These are phyloP conservation scores for Fusarium concolor DNA, from an alignment of 2,329 filamentous ascomycete genomes.

Conservation along the genomic window DNA sequence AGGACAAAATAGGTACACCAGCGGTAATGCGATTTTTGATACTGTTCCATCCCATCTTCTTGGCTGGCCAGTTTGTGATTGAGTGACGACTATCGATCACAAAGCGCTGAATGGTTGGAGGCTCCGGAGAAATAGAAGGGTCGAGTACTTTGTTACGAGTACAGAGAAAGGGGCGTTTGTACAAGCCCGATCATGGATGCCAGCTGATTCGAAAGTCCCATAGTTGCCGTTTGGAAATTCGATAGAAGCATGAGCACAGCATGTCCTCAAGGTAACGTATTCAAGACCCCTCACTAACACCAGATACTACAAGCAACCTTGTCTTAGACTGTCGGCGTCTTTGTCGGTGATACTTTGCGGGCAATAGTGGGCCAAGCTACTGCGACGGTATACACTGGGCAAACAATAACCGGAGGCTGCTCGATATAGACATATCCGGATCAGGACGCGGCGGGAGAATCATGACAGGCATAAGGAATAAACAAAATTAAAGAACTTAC, in stretches of 20 bases:
- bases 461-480: slow-evolving; percentile 24
- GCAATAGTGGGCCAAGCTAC: slow-evolving; percentile 48
- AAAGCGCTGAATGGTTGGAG: slow-evolving; percentile 4
- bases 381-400: slow-evolving; percentile 19
- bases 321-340: slow-evolving; percentile 53
- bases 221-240: neutral
- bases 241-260: slow-evolving; percentile 15
- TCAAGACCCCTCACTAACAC: slow-evolving; percentile 37
- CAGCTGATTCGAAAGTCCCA: slow-evolving; percentile 2
- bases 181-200: slow-evolving; percentile 9
- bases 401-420: slow-evolving; percentile 19
- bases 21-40: slow-evolving; percentile 53
- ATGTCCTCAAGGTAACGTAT: slow-evolving; percentile 9
- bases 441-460: slow-evolving; percentile 11
- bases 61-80: slow-evolving; percentile 5
- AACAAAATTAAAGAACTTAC: slow-evolving; percentile 59
- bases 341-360: slow-evolving; percentile 54
- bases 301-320: slow-evolving; percentile 36
- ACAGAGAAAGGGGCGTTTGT: neutral
- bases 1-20: slow-evolving; percentile 49
- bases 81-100: neutral
- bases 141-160: slow-evolving; percentile 2
- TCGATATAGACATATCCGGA: slow-evolving; percentile 27
- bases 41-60: slow-evolving; percentile 54
- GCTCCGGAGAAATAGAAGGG: slow-evolving; percentile 1